Conservation (phyloP, 73 alveolate genomes). For the Breviolum minutum region DNA sequence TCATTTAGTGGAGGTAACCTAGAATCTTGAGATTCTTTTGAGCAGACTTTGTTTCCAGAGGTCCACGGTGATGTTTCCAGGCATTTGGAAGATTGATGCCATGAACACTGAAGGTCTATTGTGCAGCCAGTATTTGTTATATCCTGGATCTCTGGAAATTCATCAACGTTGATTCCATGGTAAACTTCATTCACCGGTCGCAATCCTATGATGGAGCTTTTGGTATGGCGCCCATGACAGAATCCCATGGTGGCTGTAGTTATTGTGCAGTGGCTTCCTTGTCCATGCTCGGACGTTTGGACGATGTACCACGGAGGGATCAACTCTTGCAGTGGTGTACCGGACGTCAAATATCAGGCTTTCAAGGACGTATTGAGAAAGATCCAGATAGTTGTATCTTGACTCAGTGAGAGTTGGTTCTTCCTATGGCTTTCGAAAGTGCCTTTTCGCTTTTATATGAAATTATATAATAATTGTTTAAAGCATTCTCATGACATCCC, state of each 20-base stretch:
- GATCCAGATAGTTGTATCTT: constrained; percentile 46
- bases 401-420: too few species aligned
- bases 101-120: neutral
- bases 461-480: too few species aligned
- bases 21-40: too few species aligned
- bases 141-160: constrained; percentile 61
- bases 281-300: constrained; percentile 68
- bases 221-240: constrained; percentile 71
- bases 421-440: too few species aligned
- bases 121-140: constrained; percentile 27
- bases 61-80: too few species aligned
- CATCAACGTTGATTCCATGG: constrained; percentile 34
- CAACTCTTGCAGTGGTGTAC: neutral
- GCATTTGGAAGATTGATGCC: neutral
- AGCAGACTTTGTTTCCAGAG: too few species aligned
- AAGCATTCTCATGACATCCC: too few species aligned
- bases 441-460: too few species aligned
- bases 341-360: constrained; percentile 21
- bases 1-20: too few species aligned
- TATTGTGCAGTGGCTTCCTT: constrained; percentile 86
- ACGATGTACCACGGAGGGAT: constrained; percentile 22
- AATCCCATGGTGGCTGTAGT: constrained; percentile 82
- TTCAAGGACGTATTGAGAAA: constrained; percentile 90
- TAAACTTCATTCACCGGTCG: constrained; percentile 12
- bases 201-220: constrained; percentile 70